A percentile compares a stretch with the other conserved stretches of the same genome.
These are phyloP conservation scores for Serpula lacrymans DNA, from an alignment of 768 basidiomycete species.

Conservation along the genomic window DNA sequence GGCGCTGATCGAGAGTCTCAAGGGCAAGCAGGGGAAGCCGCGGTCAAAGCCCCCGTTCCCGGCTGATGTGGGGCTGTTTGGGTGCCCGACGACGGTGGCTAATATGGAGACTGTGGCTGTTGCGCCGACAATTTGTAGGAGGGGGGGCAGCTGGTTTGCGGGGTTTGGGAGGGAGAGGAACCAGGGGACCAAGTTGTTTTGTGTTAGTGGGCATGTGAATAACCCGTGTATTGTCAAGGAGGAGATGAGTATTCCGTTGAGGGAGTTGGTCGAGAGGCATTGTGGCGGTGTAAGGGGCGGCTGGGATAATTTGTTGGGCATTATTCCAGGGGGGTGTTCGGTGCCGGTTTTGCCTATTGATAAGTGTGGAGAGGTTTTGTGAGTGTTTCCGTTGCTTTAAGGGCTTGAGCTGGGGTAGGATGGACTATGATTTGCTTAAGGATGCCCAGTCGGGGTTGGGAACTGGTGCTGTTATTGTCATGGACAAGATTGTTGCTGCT, in stretches of 20 bases:
- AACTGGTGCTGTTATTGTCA: constrained; percentile 97
- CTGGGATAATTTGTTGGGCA: constrained; percentile 97
- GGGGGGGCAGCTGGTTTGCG: constrained; percentile 89
- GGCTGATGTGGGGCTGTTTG: constrained; percentile 96
- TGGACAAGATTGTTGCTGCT: constrained; percentile 94
- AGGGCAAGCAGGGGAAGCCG: constrained; percentile 98
- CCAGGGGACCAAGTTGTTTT: constrained; percentile 95
- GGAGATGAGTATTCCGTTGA: constrained; percentile 97
- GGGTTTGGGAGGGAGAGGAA: constrained; percentile 90
- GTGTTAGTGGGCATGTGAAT: constrained; percentile 96
- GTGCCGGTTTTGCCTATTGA: constrained; percentile 89
- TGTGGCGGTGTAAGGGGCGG: constrained; percentile 93
- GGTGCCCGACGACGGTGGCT: constrained; percentile 95
- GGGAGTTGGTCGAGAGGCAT: constrained; percentile 94
- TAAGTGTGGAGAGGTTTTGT: constrained; percentile 83
- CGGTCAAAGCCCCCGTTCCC: constrained; percentile 98
- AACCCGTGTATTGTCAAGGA: constrained; percentile 98
- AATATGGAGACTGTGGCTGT: constrained; percentile 99
- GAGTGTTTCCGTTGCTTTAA: too few species aligned
- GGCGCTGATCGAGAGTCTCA: constrained; percentile 92
- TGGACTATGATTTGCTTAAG: constrained; percentile 98
- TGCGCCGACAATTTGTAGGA: constrained; percentile 91
- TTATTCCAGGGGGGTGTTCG: constrained; percentile 92
- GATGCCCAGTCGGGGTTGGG: constrained; percentile 96
- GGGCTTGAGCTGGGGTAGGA: too few species aligned